Conservation (phyloP, 768 basidiomycete species). For the Podaxis mareebaensis region DNA sequence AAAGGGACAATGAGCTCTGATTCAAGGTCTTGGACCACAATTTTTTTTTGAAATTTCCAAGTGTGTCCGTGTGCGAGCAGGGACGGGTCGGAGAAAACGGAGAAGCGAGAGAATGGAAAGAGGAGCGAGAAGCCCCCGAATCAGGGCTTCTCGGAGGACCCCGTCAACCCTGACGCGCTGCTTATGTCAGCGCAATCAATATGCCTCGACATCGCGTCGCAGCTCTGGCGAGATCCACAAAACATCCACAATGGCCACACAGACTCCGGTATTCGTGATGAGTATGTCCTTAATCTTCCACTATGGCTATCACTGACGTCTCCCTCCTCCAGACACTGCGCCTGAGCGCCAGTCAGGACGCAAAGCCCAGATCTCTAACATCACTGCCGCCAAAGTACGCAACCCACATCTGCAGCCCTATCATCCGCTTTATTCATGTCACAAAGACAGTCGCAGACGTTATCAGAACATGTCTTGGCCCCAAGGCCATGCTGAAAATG, state of each 20-base stretch:
- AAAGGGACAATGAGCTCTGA: too few species aligned
- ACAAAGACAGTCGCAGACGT: slow-evolving; percentile 94
- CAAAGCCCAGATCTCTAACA: slow-evolving; percentile 96
- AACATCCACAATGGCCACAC: slow-evolving; percentile 41
- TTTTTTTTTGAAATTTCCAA: too few species aligned
- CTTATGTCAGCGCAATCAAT: slow-evolving; percentile 14
- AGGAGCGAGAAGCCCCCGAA: not conserved
- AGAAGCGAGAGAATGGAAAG: not conserved
- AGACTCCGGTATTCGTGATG: slow-evolving; percentile 85
- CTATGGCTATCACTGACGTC: not conserved
- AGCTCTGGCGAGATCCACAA: not conserved
- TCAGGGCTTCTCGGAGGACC: not conserved
- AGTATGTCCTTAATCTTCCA: slow-evolving; percentile 42
- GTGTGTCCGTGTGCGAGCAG: not conserved
- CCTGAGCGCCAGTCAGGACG: slow-evolving; percentile 93
- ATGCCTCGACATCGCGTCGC: not conserved
- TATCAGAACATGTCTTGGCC: slow-evolving; percentile 94
- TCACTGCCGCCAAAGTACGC: slow-evolving; percentile 91
- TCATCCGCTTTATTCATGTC: slow-evolving; percentile 14
- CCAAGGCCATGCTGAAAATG: slow-evolving; percentile 99
- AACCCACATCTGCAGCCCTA: not conserved
- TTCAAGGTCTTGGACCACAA: too few species aligned
- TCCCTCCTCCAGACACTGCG: slow-evolving; percentile 68
- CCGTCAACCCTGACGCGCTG: not conserved
- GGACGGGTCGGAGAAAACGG: not conserved